Percentiles rank a stretch among this genome's conserved stretches.
phyloP scores from a whole-genome alignment of 164 flowering plant genomes.

The Vitis amurensis region DNA sequence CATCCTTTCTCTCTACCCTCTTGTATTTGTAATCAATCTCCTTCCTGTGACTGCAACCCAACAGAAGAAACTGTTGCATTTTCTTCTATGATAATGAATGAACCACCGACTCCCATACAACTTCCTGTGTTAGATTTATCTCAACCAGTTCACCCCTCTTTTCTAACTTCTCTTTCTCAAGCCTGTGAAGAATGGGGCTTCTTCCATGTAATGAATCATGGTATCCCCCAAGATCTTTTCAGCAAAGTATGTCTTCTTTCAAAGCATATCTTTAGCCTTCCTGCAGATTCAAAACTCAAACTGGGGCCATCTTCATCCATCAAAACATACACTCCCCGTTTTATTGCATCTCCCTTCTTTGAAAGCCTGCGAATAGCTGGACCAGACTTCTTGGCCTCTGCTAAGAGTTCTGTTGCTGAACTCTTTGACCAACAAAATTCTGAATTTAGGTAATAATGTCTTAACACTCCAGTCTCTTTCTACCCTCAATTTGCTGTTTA shows the following conservation, averaged over 20 bases:
- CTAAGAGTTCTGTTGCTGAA: conserved; percentile 52
- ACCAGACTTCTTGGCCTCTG: conserved; percentile 73
- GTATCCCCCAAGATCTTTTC: conserved; percentile 57
- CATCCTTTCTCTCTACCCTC: neutral
- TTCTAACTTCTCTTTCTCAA: conserved; percentile 50
- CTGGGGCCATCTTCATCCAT: conserved; percentile 67
- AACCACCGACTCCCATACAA: conserved; percentile 22
- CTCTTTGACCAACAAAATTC: conserved; percentile 42
- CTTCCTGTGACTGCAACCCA: conserved; percentile 1
- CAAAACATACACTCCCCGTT: conserved; percentile 78
- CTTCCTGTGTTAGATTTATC: conserved; percentile 77
- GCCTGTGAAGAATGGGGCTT: conserved; percentile 88
- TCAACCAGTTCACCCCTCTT: conserved; percentile 45
- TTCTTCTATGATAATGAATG: neutral
- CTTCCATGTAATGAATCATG: conserved; percentile 81
- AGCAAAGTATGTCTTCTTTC: conserved; percentile 40
- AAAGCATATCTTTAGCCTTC: conserved; percentile 54
- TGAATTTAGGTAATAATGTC: conserved; percentile 54
- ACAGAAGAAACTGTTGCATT: neutral
- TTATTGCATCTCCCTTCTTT: conserved; percentile 88
- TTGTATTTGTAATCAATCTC: neutral
- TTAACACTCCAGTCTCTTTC: neutral
- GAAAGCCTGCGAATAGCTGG: conserved; percentile 82
- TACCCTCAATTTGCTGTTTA: neutral
- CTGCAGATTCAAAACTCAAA: conserved; percentile 56